Conservation (phyloP, 2,329 filamentous ascomycete genomes). For the Ustilaginoidea virens region DNA sequence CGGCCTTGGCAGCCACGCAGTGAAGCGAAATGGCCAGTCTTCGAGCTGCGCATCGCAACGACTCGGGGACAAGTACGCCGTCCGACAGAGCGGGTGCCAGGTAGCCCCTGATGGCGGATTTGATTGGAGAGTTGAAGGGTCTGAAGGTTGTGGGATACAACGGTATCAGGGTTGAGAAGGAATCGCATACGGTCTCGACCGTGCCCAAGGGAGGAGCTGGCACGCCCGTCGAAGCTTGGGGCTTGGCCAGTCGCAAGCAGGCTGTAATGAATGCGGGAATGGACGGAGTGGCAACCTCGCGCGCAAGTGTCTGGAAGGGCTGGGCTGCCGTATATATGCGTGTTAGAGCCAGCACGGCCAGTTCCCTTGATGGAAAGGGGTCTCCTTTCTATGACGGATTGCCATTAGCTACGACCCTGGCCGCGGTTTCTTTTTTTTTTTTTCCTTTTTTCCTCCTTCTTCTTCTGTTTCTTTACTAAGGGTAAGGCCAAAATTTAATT, state of each 20-base stretch:
- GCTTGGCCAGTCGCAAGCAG: conserved; percentile 51
- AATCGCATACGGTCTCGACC: conserved; percentile 53
- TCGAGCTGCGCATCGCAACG: conserved; percentile 42
- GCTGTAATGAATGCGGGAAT: conserved; percentile 59
- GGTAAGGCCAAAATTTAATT: too few relatives aligned
- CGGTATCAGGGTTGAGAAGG: conserved; percentile 58
- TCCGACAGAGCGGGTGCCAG: conserved; percentile 49
- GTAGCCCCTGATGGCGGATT: conserved; percentile 39
- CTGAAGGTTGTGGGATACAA: conserved; percentile 73
- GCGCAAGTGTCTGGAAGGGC: conserved; percentile 64
- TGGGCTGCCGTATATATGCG: conserved; percentile 75
- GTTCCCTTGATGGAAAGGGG: conserved; percentile 55
- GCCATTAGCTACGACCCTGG: too few relatives aligned
- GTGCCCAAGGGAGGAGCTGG: conserved; percentile 27
- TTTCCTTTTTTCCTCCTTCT: too few relatives aligned
- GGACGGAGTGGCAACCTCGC: conserved; percentile 77
- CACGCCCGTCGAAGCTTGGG: conserved; percentile 16
- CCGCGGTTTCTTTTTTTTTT: too few relatives aligned
- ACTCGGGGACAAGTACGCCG: conserved; percentile 28
- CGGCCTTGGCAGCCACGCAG: conserved; percentile 68
- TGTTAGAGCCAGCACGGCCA: conserved; percentile 62
- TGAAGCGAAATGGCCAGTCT: conserved; percentile 57
- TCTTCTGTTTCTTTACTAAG: too few relatives aligned
- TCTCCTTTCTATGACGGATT: conserved; percentile 86
- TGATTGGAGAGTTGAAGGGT: conserved; percentile 56